Conservation (phyloP, 495 filamentous ascomycete species). For the Zalerion maritima region DNA sequence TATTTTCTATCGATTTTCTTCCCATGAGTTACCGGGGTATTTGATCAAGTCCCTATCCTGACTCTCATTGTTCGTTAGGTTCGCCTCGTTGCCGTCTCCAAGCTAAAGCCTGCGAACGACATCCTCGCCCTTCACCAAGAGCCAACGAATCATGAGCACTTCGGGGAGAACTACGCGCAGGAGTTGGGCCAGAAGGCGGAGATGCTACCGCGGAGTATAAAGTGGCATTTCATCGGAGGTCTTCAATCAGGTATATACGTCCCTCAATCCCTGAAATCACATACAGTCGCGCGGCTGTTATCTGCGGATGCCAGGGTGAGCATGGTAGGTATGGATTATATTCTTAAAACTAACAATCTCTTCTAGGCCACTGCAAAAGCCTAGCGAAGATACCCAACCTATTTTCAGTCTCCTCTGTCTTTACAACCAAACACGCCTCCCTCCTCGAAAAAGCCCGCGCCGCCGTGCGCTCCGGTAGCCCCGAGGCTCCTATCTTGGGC, state of each 20-base stretch:
- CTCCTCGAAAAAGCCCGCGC: slow-evolving; percentile 64
- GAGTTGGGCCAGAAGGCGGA: slow-evolving; percentile 78
- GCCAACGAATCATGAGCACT: slow-evolving; percentile 52
- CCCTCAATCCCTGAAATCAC: slow-evolving; percentile 3
- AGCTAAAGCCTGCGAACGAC: slow-evolving; percentile 81
- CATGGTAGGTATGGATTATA: too few species aligned
- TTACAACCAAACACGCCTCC: slow-evolving; percentile 71
- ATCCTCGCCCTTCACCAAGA: slow-evolving; percentile 64
- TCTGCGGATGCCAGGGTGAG: too few species aligned
- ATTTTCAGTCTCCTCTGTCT: slow-evolving; percentile 86
- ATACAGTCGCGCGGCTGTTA: too few species aligned
- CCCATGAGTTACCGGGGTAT: background rate
- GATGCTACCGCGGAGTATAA: slow-evolving; percentile 58
- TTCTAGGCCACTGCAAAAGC: slow-evolving; percentile 71
- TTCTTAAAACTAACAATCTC: slow-evolving; percentile 4
- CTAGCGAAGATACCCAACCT: slow-evolving; percentile 78
- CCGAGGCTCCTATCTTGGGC: slow-evolving; percentile 36
- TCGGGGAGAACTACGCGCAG: slow-evolving; percentile 95
- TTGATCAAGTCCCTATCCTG: background rate
- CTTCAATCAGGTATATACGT: slow-evolving; percentile 46
- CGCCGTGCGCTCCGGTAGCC: slow-evolving; percentile 27
- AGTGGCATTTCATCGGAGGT: slow-evolving; percentile 94
- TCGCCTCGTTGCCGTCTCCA: slow-evolving; percentile 84
- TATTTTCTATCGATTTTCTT: too few species aligned
- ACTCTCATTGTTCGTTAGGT: slow-evolving; percentile 32